Conservation (phyloP, 148 eudicot genomes). For the Rhododendron mucronatum region DNA sequence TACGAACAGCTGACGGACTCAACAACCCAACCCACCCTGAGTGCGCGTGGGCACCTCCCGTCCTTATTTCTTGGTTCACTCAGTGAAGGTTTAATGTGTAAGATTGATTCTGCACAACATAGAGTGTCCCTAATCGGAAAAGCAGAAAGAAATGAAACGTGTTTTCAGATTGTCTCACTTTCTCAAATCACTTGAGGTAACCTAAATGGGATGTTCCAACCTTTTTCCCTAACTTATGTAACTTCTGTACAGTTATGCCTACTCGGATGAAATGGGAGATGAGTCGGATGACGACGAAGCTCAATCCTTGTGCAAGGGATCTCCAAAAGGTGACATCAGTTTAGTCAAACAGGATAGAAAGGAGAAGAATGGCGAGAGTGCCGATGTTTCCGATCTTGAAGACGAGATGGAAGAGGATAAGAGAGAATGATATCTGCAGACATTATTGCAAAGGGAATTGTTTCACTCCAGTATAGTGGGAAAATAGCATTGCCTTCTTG, state of each 20-base stretch:
- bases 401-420: constrained; percentile 54
- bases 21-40: too few species aligned
- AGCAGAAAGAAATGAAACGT: neutral
- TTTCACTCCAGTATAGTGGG: neutral
- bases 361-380: constrained; percentile 28
- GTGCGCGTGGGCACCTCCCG: too few species aligned
- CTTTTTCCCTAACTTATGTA: neutral
- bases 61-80: neutral
- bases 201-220: neutral
- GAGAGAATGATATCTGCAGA: constrained; percentile 38
- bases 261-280: constrained; percentile 57
- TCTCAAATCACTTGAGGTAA: neutral
- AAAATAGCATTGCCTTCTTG: neutral
- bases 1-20: too few species aligned
- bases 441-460: neutral
- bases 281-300: constrained; percentile 76
- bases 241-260: constrained; percentile 61
- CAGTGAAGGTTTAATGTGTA: neutral
- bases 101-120: neutral
- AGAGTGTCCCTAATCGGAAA: neutral
- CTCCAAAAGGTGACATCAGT: constrained; percentile 58
- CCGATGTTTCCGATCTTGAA: constrained; percentile 43
- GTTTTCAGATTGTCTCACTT: neutral
- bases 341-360: constrained; percentile 59
- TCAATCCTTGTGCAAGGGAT: constrained; percentile 55